Evolutionary conservation across 371 early-diverging fungal species (phyloP).

Genomic region (Rhizopus sp.): DNA sequence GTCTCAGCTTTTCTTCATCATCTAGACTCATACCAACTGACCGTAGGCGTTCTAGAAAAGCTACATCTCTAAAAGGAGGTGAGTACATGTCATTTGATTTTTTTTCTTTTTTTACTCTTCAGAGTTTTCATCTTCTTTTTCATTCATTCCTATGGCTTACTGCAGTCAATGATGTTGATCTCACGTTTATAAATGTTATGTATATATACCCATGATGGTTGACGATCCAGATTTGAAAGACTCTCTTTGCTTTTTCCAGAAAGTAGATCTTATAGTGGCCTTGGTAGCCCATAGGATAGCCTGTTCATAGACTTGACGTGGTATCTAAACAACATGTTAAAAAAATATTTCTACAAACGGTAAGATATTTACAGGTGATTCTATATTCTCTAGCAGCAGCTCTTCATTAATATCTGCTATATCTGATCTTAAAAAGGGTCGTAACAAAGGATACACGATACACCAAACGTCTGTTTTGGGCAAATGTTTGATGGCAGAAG

Average conservation of each 20-base stretch:
- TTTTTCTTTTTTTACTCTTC: slow-evolving; percentile 45
- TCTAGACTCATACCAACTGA: slow-evolving; percentile 78
- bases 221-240: slow-evolving; percentile 4
- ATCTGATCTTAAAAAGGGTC: slow-evolving; percentile 70
- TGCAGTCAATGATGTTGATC: too few species aligned
- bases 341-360: not conserved
- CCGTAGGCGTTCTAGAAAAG: slow-evolving; percentile 58
- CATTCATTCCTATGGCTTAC: not conserved
- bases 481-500: slow-evolving; percentile 65
- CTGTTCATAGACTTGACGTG: slow-evolving; percentile 63
- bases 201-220: not conserved
- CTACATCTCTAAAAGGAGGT: slow-evolving; percentile 47
- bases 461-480: slow-evolving; percentile 79
- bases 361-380: slow-evolving; percentile 59
- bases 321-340: slow-evolving; percentile 24
- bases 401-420: slow-evolving; percentile 68
- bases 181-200: too few species aligned
- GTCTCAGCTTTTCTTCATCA: slow-evolving; percentile 73
- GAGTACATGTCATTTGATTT: not conserved
- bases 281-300: slow-evolving; percentile 64
- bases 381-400: slow-evolving; percentile 62
- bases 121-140: slow-evolving; percentile 33
- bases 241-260: slow-evolving; percentile 58
- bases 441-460: slow-evolving; percentile 74
- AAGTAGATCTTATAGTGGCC: slow-evolving; percentile 50